A percentile compares a stretch with the other conserved stretches of the same genome.
Evolutionary conservation across 345 rosid genomes (phyloP).

Genomic region (Moricandia arvensis): DNA sequence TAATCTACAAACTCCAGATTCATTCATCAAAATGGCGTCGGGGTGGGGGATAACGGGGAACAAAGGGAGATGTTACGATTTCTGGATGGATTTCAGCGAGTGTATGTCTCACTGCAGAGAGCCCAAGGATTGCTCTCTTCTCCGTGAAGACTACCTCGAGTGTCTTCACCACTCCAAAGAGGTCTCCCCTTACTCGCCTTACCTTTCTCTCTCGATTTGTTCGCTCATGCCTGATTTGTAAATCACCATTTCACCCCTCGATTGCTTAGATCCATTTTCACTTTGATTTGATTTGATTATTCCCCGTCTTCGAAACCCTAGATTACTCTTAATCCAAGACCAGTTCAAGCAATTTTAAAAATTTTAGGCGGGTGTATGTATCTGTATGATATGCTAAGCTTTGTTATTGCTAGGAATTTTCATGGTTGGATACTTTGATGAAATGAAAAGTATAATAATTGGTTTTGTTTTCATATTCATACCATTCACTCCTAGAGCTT

Average conservation of each 20-base stretch:
- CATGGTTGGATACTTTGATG: background rate
- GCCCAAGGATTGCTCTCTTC: constrained; percentile 91
- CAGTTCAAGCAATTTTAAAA: no score
- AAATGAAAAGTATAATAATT: background rate
- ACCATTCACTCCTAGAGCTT: background rate
- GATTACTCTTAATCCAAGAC: no score
- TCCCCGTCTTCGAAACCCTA: no score
- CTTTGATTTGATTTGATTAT: no score
- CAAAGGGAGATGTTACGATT: constrained; percentile 95
- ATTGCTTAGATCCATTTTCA: no score
- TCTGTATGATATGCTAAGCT: background rate
- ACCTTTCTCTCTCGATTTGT: background rate
- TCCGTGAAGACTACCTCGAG: constrained; percentile 94
- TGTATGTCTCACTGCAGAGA: constrained; percentile 92
- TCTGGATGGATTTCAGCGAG: constrained; percentile 71
- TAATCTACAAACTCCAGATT: background rate
- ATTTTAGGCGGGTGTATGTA: background rate
- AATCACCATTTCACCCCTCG: background rate
- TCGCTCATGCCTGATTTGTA: background rate
- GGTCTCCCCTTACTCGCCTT: constrained; percentile 37
- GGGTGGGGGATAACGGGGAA: constrained; percentile 98
- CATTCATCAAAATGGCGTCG: constrained; percentile 57
- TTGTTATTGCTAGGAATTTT: background rate
- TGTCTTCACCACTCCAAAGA: constrained; percentile 99
- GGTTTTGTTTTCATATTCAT: background rate